Percentiles rank a stretch among this genome's conserved stretches.
Conservation (phyloP, 2,329 filamentous ascomycete species). For the Apiospora pterosperma region DNA sequence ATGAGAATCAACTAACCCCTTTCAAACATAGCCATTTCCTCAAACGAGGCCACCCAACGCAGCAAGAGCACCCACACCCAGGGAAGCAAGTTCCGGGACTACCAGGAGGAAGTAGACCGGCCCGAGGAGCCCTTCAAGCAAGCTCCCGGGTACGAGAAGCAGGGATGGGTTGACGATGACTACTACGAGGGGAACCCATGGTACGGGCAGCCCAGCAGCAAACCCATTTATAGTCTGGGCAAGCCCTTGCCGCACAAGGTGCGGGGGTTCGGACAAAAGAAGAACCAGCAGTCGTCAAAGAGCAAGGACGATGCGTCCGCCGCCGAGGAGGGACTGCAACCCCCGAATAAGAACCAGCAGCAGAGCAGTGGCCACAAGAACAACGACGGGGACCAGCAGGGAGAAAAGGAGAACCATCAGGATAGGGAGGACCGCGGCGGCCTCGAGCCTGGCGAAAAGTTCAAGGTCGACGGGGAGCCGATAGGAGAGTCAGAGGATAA, state of each 20-base stretch:
- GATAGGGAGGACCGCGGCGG: constrained; percentile 9
- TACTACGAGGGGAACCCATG: constrained; percentile 22
- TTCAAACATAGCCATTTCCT: background rate
- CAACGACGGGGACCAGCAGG: constrained; percentile 4
- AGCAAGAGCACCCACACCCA: background rate
- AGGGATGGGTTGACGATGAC: constrained; percentile 17
- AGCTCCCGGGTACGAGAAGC: background rate
- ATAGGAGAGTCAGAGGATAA: constrained; percentile 18
- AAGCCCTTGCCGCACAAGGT: constrained; percentile 18
- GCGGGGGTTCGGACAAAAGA: constrained; percentile 8
- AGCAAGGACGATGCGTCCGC: constrained; percentile 4
- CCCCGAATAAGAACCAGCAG: constrained; percentile 10
- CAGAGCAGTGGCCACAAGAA: constrained; percentile 15
- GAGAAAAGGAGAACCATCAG: constrained; percentile 11
- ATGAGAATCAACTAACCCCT: background rate
- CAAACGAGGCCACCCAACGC: background rate
- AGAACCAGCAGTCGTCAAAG: constrained; percentile 1
- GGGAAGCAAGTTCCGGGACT: background rate
- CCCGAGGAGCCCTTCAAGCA: constrained; percentile 2
- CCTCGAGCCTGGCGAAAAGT: constrained; percentile 9
- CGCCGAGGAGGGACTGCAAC: constrained; percentile 6
- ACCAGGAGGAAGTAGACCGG: background rate
- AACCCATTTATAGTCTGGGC: constrained; percentile 23
- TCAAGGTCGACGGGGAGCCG: constrained; percentile 21
- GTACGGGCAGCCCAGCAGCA: constrained; percentile 16